phyloP scores from a whole-genome alignment of 106 monocot species.

The Xerophyta viscosa region DNA sequence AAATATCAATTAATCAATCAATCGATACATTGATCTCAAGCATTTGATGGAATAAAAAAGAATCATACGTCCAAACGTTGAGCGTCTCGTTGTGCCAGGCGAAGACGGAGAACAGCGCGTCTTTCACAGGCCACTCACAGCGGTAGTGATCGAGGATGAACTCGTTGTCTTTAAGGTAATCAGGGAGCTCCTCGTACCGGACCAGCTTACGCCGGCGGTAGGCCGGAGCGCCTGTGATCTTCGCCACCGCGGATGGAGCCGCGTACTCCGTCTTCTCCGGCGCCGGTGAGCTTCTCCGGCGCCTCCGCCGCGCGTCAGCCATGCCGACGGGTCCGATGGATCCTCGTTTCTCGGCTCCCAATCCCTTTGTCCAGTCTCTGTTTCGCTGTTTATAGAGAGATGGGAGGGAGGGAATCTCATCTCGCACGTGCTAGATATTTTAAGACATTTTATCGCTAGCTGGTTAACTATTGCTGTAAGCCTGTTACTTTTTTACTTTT shows the following conservation, averaged over 20 bases:
- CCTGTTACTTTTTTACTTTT: no score
- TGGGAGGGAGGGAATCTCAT: no score
- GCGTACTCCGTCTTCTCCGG: no score
- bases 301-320: neutral
- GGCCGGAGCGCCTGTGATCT: neutral
- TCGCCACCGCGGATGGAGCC: neutral
- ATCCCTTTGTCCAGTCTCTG: no score
- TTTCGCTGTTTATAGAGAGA: no score
- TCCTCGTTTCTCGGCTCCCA: no score
- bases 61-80: conserved; percentile 85
- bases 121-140: conserved; percentile 68
- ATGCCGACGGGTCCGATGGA: no score
- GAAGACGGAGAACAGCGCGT: conserved; percentile 82
- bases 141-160: conserved; percentile 81
- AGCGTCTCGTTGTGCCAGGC: conserved; percentile 97
- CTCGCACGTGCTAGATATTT: no score
- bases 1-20: neutral
- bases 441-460: no score
- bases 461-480: no score
- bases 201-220: conserved; percentile 31
- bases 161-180: conserved; percentile 85
- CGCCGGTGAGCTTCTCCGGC: neutral
- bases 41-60: neutral
- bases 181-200: conserved; percentile 82
- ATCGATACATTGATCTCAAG: no score